These are phyloP conservation scores for Sporormia fimetaria DNA, from an alignment of 495 filamentous ascomycete species.

Conservation along the genomic window DNA sequence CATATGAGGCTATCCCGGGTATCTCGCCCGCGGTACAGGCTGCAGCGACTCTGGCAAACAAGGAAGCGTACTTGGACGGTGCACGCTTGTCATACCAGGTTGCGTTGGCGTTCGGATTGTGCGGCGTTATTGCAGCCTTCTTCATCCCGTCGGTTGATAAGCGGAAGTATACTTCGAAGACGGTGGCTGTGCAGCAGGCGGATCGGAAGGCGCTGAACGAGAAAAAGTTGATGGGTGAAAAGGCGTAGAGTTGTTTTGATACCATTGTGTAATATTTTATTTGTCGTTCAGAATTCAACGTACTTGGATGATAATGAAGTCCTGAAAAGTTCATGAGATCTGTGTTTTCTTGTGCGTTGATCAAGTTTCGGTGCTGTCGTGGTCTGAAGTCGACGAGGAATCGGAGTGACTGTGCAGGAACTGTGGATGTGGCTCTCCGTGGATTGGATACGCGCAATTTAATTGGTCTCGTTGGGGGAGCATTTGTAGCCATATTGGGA, in stretches of 20 bases:
- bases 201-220: conserved; percentile 20
- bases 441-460: too few species aligned
- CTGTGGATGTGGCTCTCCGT: too few species aligned
- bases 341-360: too few species aligned
- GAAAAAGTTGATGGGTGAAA: conserved; percentile 13
- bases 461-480: too few species aligned
- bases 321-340: too few species aligned
- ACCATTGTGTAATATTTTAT: too few species aligned
- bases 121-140: conserved; percentile 20
- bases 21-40: conserved; percentile 18
- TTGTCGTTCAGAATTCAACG: too few species aligned
- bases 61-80: conserved; percentile 18
- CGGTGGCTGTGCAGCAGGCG: conserved; percentile 18
- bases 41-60: conserved; percentile 11
- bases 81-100: conserved; percentile 21
- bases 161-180: conserved; percentile 22
- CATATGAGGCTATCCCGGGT: conserved; percentile 16
- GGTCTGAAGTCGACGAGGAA: too few species aligned
- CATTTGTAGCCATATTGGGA: too few species aligned
- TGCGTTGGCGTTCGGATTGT: conserved; percentile 21
- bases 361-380: too few species aligned
- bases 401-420: too few species aligned
- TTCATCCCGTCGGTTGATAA: conserved; percentile 16
- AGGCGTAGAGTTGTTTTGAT: not conserved
- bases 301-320: too few species aligned